These are phyloP conservation scores for Fragaria ananassa DNA, from an alignment of 306 rosid species.

Conservation along the genomic window DNA sequence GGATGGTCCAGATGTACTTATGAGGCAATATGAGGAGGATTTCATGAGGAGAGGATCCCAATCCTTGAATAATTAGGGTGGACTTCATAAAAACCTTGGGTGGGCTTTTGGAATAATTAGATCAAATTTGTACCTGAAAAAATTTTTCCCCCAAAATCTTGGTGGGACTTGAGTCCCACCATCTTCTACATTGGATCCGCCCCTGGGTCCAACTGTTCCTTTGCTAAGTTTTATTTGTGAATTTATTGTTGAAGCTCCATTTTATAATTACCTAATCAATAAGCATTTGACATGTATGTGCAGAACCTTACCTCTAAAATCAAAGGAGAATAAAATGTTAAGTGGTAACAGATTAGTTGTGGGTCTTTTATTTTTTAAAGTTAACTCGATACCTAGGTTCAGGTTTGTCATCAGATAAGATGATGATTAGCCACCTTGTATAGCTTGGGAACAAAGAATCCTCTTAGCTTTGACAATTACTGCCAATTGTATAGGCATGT, in stretches of 20 bases:
- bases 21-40: no score
- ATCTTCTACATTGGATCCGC: no score
- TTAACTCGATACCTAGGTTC: not conserved
- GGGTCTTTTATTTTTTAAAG: constrained; percentile 11
- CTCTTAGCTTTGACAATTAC: not conserved
- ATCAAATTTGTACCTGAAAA: no score
- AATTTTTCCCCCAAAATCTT: no score
- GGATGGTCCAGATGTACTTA: no score
- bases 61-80: no score
- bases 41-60: no score
- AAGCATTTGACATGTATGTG: constrained; percentile 9
- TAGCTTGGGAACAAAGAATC: not conserved
- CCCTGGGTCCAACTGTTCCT: not conserved
- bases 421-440: not conserved
- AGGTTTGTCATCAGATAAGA: not conserved
- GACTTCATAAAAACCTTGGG: no score
- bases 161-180: no score
- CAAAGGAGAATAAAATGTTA: not conserved
- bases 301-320: constrained; percentile 8
- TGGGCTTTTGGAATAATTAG: no score
- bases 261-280: constrained; percentile 4
- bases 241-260: not conserved
- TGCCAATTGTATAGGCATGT: not conserved
- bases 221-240: not conserved
- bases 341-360: not conserved